These are phyloP conservation scores for Kluyveromyces marxianus DNA, from an alignment of 1,139 yeast species.

Conservation along the genomic window DNA sequence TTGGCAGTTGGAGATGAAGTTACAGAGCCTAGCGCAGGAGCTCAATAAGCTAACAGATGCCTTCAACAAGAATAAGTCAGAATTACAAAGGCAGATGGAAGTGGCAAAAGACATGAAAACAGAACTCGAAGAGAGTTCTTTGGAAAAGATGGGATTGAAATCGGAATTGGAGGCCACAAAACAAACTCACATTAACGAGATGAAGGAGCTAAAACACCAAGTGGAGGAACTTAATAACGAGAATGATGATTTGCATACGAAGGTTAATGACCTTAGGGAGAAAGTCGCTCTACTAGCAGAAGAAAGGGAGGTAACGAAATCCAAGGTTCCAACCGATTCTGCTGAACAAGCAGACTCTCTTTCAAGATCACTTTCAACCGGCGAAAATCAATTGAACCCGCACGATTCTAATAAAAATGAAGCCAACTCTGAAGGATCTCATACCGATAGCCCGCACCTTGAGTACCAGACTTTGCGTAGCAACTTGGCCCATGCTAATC, in stretches of 20 bases:
- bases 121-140: conserved; percentile 43
- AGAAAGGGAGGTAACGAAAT: conserved; percentile 2
- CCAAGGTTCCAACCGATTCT: neutral
- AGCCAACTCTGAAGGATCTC: neutral
- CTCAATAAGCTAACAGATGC: conserved; percentile 27
- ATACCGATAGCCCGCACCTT: conserved; percentile 30
- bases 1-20: conserved; percentile 67
- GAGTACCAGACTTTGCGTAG: conserved; percentile 65
- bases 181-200: conserved; percentile 34
- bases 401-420: neutral
- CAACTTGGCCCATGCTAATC: conserved; percentile 59
- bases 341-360: neutral
- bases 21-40: conserved; percentile 46
- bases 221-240: conserved; percentile 57
- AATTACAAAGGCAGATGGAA: conserved; percentile 23
- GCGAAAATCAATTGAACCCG: too few species aligned
- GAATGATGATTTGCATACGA: conserved; percentile 33
- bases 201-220: conserved; percentile 41
- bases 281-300: conserved; percentile 5
- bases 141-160: conserved; percentile 37
- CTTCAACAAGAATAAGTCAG: conserved; percentile 34
- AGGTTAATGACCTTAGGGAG: conserved; percentile 8
- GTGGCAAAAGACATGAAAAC: conserved; percentile 33
- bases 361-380: neutral
- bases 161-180: conserved; percentile 35